Evolutionary conservation across 345 rosid genomes (phyloP).

Genomic region (Dimocarpus longan): DNA sequence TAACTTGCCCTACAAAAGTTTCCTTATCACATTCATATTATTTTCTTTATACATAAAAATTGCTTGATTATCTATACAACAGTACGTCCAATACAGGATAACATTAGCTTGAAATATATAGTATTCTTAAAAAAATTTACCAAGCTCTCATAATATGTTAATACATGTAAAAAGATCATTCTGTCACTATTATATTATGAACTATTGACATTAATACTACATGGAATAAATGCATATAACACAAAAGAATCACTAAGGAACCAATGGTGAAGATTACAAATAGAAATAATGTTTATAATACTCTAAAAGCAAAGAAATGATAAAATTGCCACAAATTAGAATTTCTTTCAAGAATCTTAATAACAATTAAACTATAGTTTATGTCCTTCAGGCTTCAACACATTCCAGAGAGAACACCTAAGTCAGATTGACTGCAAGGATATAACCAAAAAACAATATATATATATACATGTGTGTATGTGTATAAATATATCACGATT

Average conservation of each 20-base stretch:
- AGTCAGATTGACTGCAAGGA: background rate
- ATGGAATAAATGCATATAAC: background rate
- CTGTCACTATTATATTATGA: background rate
- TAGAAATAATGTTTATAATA: background rate
- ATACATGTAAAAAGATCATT: background rate
- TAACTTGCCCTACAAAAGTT: background rate
- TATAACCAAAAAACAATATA: background rate
- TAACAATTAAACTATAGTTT: background rate
- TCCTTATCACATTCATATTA: background rate
- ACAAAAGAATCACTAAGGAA: background rate
- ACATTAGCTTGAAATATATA: background rate
- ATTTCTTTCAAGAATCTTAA: background rate
- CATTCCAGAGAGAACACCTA: background rate
- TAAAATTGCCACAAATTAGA: background rate
- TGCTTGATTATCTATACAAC: background rate
- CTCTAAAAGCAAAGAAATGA: background rate
- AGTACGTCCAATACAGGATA: background rate
- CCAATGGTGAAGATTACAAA: background rate
- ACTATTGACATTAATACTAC: background rate
- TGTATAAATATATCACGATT: too few species aligned
- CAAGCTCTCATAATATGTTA: background rate
- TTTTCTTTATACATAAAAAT: background rate
- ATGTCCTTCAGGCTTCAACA: background rate
- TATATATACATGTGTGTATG: too few species aligned
- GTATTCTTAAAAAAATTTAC: too few species aligned